Conservation (phyloP, 768 basidiomycete genomes). For the Boletus pseudopeckii region DNA sequence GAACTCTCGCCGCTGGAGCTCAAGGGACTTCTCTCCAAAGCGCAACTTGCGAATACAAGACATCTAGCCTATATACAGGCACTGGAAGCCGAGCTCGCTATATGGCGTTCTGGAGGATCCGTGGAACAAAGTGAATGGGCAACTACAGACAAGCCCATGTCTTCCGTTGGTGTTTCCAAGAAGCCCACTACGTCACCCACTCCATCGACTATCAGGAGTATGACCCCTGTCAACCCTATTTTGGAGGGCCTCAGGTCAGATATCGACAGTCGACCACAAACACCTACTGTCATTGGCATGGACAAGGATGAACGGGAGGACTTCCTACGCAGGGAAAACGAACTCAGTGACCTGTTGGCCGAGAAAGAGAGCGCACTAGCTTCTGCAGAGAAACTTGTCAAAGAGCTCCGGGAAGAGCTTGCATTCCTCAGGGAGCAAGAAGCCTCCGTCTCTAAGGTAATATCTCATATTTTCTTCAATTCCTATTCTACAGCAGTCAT, state of each 20-base stretch:
- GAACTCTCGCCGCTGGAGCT: slow-evolving; percentile 96
- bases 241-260: slow-evolving; percentile 71
- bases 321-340: slow-evolving; percentile 94
- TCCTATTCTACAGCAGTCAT: slow-evolving; percentile 7
- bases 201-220: slow-evolving; percentile 62
- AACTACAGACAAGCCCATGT: slow-evolving; percentile 53
- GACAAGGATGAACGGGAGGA: slow-evolving; percentile 98
- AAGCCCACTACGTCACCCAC: slow-evolving; percentile 55
- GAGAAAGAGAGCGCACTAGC: slow-evolving; percentile 84
- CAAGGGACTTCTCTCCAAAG: slow-evolving; percentile 87
- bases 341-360: slow-evolving; percentile 87
- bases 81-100: slow-evolving; percentile 84
- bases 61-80: slow-evolving; percentile 85
- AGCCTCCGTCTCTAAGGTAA: slow-evolving; percentile 67
- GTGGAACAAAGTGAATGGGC: slow-evolving; percentile 88
- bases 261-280: slow-evolving; percentile 83
- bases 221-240: slow-evolving; percentile 72
- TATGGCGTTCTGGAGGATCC: slow-evolving; percentile 84
- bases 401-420: slow-evolving; percentile 87
- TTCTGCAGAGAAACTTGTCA: slow-evolving; percentile 80
- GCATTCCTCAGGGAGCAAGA: slow-evolving; percentile 91
- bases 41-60: slow-evolving; percentile 78
- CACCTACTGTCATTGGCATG: slow-evolving; percentile 81
- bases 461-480: slow-evolving; percentile 9
- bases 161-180: slow-evolving; percentile 44